Evolutionary conservation across 257 asterid genomes (phyloP), one percentile per base, ranked within the genome.

Genomic region (Fraxinus excelsior): DNA sequence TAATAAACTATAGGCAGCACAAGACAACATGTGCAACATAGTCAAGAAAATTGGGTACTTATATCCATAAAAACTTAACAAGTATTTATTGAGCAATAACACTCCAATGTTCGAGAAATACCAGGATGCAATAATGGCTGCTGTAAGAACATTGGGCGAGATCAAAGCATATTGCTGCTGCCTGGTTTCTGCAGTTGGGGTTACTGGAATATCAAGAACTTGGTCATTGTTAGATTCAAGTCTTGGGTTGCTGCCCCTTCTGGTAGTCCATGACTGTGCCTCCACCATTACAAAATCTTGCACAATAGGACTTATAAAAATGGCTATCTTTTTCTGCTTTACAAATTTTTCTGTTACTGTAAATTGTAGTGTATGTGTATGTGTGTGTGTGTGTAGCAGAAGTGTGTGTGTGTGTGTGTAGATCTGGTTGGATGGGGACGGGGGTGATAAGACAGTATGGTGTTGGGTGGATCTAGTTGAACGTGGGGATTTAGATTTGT

Each of bases 201-300:
- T 95, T 12, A 78, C 86, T 42, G 99, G 99, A 71, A 95, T 95
- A 32, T 95, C 97, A 71, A 95, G 49, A 18, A 89, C 91, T 71
- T 93, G 98, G 79, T 91, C 96, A 13, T 79, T 78, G 85, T 18
- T 76, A 40, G 93, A 79, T 37, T 95, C 99, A 16, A 90, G 77
- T 28, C 99, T 92, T 7, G 99, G 99, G 84, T 95, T 95, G 92
- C 98, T 93, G 38, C 93, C 96, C 87, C 99, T 85, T 56, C 98
- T 80, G 7, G 97, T 91, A 2, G 98, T 91, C 97, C 98, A 95
- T 56, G 99, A 93, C 79, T 95, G 99, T 32, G 90, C 89, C 78
- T 95, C 99, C 87, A 93, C 98, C 99, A 95, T 95, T 46, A 67
- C 84, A 74, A 49, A 53, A 26, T 44, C 76, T 69, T 23, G 3